These are phyloP conservation scores for Botrytis medusae DNA, from an alignment of 2,329 filamentous ascomycete species.

Conservation along the genomic window DNA sequence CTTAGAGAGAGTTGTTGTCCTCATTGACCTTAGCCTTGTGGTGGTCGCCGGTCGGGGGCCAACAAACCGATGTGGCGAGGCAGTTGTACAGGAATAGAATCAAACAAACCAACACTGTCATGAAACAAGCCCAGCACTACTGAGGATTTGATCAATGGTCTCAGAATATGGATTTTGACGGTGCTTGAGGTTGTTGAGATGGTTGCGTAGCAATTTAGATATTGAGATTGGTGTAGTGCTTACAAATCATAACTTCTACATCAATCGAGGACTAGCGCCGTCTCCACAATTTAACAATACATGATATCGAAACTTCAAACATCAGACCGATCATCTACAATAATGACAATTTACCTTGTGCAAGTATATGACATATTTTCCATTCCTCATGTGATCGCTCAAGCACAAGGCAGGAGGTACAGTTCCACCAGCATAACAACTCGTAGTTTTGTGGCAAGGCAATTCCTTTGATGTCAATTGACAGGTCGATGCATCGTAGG, in stretches of 20 bases:
- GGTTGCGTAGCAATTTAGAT: not conserved
- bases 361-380: not conserved
- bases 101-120: constrained; percentile 1
- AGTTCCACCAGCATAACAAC: not conserved
- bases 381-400: not conserved
- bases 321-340: not conserved
- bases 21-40: constrained; percentile 5
- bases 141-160: not conserved
- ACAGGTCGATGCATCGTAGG: not conserved
- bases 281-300: not conserved
- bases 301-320: not conserved
- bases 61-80: constrained; percentile 10
- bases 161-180: not conserved
- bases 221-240: not conserved
- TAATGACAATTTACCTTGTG: not conserved
- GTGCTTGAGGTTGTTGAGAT: not conserved
- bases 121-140: not conserved
- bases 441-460: not conserved
- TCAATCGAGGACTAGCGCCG: not conserved
- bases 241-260: not conserved
- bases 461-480: not conserved
- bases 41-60: not conserved
- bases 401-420: not conserved
- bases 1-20: constrained; percentile 11
- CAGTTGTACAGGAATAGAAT: constrained; percentile 11